Evolutionary conservation across 306 rosid species (phyloP).

Genomic region (Cicer yamashitae): DNA sequence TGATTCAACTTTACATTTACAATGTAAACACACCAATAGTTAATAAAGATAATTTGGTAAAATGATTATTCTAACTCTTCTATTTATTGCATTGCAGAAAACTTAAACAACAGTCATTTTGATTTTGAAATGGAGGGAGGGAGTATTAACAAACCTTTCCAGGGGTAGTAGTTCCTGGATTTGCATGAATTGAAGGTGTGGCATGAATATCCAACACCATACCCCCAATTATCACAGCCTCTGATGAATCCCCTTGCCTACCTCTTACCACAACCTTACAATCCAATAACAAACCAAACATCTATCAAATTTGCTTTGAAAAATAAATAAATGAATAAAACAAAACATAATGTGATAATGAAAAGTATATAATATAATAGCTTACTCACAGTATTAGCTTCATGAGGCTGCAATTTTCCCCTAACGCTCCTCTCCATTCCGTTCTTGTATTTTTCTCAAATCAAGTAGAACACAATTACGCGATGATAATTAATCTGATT

Average conservation of each 20-base stretch:
- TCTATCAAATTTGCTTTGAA: not conserved
- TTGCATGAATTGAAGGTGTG: constrained; percentile 51
- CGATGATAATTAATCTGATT: not conserved
- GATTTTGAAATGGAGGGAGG: no score
- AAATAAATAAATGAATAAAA: not conserved
- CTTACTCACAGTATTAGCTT: not conserved
- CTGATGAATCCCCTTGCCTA: constrained; percentile 43
- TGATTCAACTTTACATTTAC: no score
- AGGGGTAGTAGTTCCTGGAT: constrained; percentile 63
- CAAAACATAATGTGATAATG: not conserved
- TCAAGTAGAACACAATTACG: not conserved
- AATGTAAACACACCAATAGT: no score
- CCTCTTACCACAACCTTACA: constrained; percentile 40
- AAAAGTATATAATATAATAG: not conserved
- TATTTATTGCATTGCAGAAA: no score
- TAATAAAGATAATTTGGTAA: no score
- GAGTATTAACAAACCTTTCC: constrained; percentile 64
- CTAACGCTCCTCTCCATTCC: not conserved
- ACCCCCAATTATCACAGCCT: constrained; percentile 81
- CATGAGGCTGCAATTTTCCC: constrained; percentile 12
- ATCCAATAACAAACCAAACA: constrained; percentile 28
- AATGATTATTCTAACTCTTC: no score
- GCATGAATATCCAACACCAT: constrained; percentile 92
- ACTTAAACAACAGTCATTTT: no score
- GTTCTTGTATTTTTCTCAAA: not conserved